Conservation (phyloP, 306 rosid genomes). For the Acacia acuminata region DNA sequence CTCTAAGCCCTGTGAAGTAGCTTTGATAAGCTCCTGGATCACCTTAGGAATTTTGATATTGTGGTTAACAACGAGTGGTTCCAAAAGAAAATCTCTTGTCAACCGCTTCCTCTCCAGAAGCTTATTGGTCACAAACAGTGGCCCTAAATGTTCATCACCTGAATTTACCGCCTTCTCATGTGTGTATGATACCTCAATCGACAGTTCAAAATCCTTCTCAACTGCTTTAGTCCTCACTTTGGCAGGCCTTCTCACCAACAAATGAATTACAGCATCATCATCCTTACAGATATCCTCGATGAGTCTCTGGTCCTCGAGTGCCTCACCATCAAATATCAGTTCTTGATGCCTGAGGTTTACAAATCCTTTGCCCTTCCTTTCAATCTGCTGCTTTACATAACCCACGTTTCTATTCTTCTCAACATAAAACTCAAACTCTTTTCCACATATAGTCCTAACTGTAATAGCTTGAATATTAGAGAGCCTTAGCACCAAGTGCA, state of each 20-base stretch:
- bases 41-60: conserved; percentile 39
- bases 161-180: conserved; percentile 27
- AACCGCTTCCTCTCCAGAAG: conserved; percentile 33
- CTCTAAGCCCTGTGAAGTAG: conserved; percentile 59
- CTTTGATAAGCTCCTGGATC: conserved; percentile 53
- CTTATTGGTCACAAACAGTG: conserved; percentile 33
- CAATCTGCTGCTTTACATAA: conserved; percentile 70
- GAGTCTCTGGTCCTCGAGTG: conserved; percentile 77
- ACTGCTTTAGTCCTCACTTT: conserved; percentile 63
- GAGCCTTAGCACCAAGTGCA: conserved; percentile 69
- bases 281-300: conserved; percentile 62
- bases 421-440: conserved; percentile 61
- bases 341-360: conserved; percentile 64
- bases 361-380: conserved; percentile 51
- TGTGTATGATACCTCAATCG: conserved; percentile 52
- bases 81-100: conserved; percentile 49
- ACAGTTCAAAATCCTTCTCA: conserved; percentile 59
- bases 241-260: conserved; percentile 61
- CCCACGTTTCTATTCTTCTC: conserved; percentile 74
- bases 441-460: conserved; percentile 64
- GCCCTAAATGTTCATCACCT: conserved; percentile 30
- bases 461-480: conserved; percentile 69
- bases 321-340: conserved; percentile 64
- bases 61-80: conserved; percentile 54
- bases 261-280: conserved; percentile 56